These are phyloP conservation scores for Sanghuangporus weigelae DNA, from an alignment of 1,284 basidiomycete genomes.

Conservation along the genomic window DNA sequence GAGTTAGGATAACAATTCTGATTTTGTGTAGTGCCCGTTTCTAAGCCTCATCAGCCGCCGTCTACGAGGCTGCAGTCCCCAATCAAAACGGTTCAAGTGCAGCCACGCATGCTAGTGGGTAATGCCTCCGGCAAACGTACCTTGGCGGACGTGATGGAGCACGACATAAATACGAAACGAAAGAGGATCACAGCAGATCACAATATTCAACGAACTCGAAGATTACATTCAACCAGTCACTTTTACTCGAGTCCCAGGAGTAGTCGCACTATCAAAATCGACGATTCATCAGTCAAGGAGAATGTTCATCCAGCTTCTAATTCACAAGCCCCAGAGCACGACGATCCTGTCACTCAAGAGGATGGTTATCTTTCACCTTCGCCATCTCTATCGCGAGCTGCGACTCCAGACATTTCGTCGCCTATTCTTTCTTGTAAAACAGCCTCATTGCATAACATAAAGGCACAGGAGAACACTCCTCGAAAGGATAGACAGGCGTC, in stretches of 20 bases:
- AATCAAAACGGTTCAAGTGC: not conserved
- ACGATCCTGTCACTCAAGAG: conserved; percentile 53
- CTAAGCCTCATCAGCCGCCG: conserved; percentile 29
- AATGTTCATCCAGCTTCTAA: conserved; percentile 20
- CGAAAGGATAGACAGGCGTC: conserved; percentile 5
- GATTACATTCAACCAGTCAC: conserved; percentile 24
- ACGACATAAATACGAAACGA: conserved; percentile 51
- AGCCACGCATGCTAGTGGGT: conserved; percentile 34
- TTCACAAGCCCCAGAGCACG: conserved; percentile 22
- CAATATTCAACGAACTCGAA: conserved; percentile 12
- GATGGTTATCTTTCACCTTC: conserved; percentile 73
- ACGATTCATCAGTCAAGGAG: not conserved
- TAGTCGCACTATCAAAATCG: not conserved
- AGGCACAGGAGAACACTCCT: not conserved
- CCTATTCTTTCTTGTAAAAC: conserved; percentile 32
- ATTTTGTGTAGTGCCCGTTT: conserved; percentile 17
- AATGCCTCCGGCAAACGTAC: conserved; percentile 70
- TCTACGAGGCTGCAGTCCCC: conserved; percentile 23
- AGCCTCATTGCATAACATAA: not conserved
- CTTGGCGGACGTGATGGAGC: conserved; percentile 61
- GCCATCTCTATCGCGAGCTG: conserved; percentile 42
- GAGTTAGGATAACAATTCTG: not conserved
- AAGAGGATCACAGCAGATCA: conserved; percentile 31
- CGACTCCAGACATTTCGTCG: conserved; percentile 60
- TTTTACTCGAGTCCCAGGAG: not conserved